Percentiles rank a stretch among this genome's conserved stretches.
Conservation (phyloP, 352 stramenopile genomes). For the Globisporangium sylvaticum region DNA sequence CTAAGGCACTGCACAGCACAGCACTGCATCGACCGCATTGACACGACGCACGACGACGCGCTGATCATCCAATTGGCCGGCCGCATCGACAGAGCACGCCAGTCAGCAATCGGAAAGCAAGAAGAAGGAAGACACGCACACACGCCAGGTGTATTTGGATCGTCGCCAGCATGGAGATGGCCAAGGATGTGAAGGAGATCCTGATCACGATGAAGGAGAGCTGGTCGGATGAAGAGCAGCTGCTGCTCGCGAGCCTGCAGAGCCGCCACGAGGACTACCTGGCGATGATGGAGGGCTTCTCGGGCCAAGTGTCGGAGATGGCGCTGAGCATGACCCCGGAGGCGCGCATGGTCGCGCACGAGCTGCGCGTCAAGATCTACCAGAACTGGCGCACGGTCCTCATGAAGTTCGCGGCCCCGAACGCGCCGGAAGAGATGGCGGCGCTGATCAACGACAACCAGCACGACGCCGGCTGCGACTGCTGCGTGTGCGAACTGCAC, state of each 20-base stretch:
- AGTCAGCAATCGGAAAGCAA: neutral
- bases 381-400: conserved; percentile 77
- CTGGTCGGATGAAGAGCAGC: conserved; percentile 64
- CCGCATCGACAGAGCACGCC: neutral
- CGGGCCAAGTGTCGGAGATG: conserved; percentile 40
- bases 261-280: conserved; percentile 65
- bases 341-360: conserved; percentile 64
- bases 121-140: neutral
- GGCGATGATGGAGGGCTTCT: conserved; percentile 69
- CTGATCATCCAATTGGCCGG: neutral
- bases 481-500: conserved; percentile 55
- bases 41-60: neutral
- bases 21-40: neutral
- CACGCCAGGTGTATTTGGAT: neutral
- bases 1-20: neutral
- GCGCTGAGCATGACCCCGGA: conserved; percentile 73
- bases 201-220: conserved; percentile 78
- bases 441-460: conserved; percentile 31
- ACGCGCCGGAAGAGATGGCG: conserved; percentile 36
- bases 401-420: conserved; percentile 67
- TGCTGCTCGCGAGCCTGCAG: conserved; percentile 60
- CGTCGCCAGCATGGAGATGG: conserved; percentile 61
- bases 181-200: conserved; percentile 76
- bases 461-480: conserved; percentile 36
- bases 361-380: conserved; percentile 77